These are phyloP conservation scores for Pyricularia grisea DNA, from an alignment of 2,329 filamentous ascomycete species.

Conservation along the genomic window DNA sequence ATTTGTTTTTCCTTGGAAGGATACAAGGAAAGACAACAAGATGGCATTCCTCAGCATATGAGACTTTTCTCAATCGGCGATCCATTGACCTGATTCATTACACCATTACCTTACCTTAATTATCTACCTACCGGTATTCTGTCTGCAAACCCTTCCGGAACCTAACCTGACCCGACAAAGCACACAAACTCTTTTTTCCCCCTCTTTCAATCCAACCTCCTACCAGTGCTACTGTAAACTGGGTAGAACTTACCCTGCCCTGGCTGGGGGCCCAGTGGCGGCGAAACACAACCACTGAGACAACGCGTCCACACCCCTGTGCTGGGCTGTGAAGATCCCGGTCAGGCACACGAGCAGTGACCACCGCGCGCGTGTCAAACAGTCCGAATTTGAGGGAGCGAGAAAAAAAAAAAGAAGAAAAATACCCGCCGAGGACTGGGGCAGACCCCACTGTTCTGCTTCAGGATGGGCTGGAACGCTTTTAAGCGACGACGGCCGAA, in stretches of 20 bases:
- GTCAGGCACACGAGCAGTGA: not conserved
- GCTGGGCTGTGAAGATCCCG: not conserved
- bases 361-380: not conserved
- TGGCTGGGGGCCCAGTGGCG: not conserved
- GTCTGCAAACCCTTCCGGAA: not conserved
- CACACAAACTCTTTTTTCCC: not conserved
- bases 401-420: not conserved
- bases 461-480: conserved; percentile 4
- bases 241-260: not conserved
- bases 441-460: not conserved
- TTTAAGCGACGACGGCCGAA: conserved; percentile 1
- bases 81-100: not conserved
- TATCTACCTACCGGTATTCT: not conserved
- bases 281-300: not conserved
- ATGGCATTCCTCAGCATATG: not conserved
- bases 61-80: not conserved
- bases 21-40: not conserved
- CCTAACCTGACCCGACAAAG: not conserved
- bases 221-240: not conserved
- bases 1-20: not conserved
- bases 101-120: not conserved
- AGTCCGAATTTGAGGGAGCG: not conserved
- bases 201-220: not conserved
- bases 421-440: not conserved
- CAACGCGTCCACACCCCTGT: not conserved